These are phyloP conservation scores for Solanum hybrid DNA, from an alignment of 305 asterid genomes.

Conservation along the genomic window DNA sequence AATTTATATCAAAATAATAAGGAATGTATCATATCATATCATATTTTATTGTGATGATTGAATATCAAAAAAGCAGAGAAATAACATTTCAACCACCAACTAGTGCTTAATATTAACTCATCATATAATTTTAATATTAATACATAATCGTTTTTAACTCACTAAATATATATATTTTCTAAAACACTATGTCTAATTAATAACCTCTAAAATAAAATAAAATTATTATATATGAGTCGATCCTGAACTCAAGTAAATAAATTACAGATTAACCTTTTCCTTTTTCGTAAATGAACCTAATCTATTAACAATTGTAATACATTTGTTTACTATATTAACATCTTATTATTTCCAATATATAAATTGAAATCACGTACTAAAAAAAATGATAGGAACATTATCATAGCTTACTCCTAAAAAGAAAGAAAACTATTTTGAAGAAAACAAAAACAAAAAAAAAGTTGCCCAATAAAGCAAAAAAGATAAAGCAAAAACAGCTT, in stretches of 20 bases:
- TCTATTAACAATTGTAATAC: neutral
- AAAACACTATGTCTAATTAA: neutral
- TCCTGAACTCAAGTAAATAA: neutral
- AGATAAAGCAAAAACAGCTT: neutral
- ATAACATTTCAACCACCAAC: no score
- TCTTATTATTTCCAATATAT: neutral
- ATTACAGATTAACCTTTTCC: neutral
- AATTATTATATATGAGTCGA: neutral
- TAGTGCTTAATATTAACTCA: neutral
- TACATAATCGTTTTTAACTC: neutral
- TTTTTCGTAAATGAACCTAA: neutral
- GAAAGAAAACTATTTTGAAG: neutral
- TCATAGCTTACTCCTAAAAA: neutral
- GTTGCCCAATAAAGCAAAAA: constrained; percentile 14
- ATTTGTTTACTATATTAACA: neutral
- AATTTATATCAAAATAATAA: neutral
- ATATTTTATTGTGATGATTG: neutral
- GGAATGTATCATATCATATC: neutral
- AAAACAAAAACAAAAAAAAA: neutral
- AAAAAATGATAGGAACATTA: neutral
- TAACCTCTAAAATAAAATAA: neutral
- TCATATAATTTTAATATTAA: neutral
- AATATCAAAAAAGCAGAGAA: neutral
- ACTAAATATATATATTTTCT: no score
- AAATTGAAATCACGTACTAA: neutral